Evolutionary conservation across 2,329 filamentous ascomycete genomes (phyloP), one percentile per base, ranked within the genome.

Genomic region (Boeremia exigua): DNA sequence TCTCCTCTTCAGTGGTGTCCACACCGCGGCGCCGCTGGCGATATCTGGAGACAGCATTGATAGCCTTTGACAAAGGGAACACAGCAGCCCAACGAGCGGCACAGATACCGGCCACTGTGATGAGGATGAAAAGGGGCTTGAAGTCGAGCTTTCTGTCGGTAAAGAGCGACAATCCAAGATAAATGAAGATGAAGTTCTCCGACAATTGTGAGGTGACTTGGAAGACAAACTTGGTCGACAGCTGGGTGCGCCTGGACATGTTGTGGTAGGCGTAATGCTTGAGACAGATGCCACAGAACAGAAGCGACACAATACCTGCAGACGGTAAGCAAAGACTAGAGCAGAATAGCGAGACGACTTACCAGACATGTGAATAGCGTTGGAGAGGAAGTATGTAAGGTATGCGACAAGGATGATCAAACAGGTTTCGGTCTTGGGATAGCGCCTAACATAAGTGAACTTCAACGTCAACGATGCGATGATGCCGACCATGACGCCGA

Each of bases 241-340:
- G 87, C 75, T 99, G 95, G 1, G 95, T 98, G 59, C 95, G 88
- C 44, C 95, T 88, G 28, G 95, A 99, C 95, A 99, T 99, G 80
- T 99, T 99, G 83, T 98, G 97, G 79, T 99, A 99, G 60, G 95
- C 95, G 71, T 99, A 99, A 75, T 99, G 95, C 78, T 99, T 99
- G 61, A 99, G 82, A 10, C 95, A 98, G 66, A 99, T 99, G 51
- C 95, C 95, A 76, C 95, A 99, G 81, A 99, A 99, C 1, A 99
- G 82, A 55, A 99, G 82, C 30, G 95, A 96, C 64, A 99, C 95
- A 69, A 99, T 99, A 65, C 93, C 92, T 95, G 48, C 15, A 45
- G 52, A n/a, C 23, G 42, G 65, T 63, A 33, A 69, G 69, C 33
- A 11, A 25, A 2, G 4, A 29, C n/a, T 29, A 8, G 8, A 3